Evolutionary conservation across 225 moss, liverwort and hornwort species (phyloP).

Genomic region (Thuidium tamariscinum): DNA sequence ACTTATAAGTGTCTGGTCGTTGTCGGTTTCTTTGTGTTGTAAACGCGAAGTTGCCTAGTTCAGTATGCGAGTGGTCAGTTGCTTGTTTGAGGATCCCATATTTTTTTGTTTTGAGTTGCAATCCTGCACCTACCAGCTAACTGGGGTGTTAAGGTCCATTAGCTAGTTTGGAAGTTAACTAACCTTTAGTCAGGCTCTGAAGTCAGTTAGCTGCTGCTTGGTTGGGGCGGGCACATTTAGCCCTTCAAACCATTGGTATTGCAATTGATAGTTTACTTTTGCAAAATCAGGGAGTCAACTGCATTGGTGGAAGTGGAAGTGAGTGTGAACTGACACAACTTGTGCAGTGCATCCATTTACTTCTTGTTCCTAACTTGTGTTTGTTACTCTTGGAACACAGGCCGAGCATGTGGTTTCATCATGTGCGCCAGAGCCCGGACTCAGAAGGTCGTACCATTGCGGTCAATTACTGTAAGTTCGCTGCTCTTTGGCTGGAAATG

Average conservation of each 20-base stretch:
- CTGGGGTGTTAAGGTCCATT: not conserved
- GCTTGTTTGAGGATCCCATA: not conserved
- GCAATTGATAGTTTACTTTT: not conserved
- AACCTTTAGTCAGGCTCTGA: not conserved
- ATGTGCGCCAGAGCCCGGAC: slow-evolving; percentile 74
- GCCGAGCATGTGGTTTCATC: slow-evolving; percentile 99
- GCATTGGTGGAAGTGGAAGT: not conserved
- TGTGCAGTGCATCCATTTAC: not conserved
- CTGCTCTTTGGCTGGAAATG: not conserved
- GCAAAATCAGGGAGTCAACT: not conserved
- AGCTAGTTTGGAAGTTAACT: not conserved
- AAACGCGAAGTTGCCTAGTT: not conserved
- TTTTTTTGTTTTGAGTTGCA: not conserved
- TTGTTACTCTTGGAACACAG: slow-evolving; percentile 10
- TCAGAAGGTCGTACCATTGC: slow-evolving; percentile 78
- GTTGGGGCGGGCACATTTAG: not conserved
- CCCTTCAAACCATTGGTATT: not conserved
- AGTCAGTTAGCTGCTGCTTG: not conserved
- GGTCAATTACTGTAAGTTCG: slow-evolving; percentile 79
- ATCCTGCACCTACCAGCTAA: not conserved
- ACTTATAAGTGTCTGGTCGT: not conserved
- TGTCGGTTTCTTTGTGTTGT: not conserved
- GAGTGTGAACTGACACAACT: not conserved
- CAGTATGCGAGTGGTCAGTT: not conserved
- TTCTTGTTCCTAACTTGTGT: not conserved